A percentile compares a stretch with the other conserved stretches of the same genome.
Conservation (phyloP, 1,139 yeast genomes). For the Diutina ranongensis region DNA sequence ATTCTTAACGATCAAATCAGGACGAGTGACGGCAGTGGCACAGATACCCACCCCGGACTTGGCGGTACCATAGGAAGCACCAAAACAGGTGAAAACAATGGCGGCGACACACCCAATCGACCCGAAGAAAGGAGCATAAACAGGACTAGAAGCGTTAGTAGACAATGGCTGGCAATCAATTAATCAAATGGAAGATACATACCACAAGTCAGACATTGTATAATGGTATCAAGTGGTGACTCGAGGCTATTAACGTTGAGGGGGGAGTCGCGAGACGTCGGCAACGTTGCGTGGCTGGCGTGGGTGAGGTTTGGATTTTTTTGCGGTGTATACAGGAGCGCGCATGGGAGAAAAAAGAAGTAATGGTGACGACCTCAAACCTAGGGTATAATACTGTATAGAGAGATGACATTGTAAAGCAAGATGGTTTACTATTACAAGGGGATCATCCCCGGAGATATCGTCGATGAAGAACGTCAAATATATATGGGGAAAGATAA, state of each 20-base stretch:
- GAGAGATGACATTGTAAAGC: too few species aligned
- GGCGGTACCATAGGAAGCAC: conserved; percentile 99
- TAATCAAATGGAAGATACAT: not conserved
- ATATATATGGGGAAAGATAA: conserved; percentile 72
- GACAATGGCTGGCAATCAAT: not conserved
- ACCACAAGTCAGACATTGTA: conserved; percentile 6
- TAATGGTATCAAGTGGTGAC: not conserved
- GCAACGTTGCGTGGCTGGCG: conserved; percentile 5
- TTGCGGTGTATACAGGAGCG: too few species aligned
- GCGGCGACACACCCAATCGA: conserved; percentile 99
- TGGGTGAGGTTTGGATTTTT: too few species aligned
- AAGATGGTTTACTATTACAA: conserved; percentile 4
- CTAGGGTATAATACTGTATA: too few species aligned
- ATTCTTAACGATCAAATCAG: conserved; percentile 82
- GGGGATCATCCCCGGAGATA: not conserved
- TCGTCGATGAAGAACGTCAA: not conserved
- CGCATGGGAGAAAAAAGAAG: too few species aligned
- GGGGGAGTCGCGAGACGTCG: conserved; percentile 1
- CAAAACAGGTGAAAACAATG: conserved; percentile 94
- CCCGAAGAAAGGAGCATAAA: conserved; percentile 89
- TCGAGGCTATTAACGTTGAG: not conserved
- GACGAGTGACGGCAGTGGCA: conserved; percentile 96
- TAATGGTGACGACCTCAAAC: too few species aligned
- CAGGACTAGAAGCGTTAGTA: conserved; percentile 37
- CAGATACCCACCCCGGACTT: conserved; percentile 99